These are phyloP conservation scores for Diaporthe destruens DNA, from an alignment of 2,329 filamentous ascomycete genomes.

Conservation along the genomic window DNA sequence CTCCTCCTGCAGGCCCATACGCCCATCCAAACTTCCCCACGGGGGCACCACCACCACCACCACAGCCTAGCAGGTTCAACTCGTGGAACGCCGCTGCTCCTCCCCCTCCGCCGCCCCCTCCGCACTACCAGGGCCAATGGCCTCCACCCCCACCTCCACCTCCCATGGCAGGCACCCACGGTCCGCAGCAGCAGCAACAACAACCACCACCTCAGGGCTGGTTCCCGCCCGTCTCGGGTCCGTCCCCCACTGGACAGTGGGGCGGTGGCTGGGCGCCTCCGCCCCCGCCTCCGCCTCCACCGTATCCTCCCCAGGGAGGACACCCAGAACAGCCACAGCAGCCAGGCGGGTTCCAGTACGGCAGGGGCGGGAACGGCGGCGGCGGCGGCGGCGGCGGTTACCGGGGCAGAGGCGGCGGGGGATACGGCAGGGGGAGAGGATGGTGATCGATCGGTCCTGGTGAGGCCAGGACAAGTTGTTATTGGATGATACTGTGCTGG, in stretches of 20 bases:
- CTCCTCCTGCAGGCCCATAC: constrained; percentile 44
- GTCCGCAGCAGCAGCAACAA: constrained; percentile 15
- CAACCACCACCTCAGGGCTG: constrained; percentile 45
- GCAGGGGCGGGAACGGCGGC: constrained; percentile 48
- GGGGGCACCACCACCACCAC: constrained; percentile 39
- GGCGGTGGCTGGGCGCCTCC: constrained; percentile 43
- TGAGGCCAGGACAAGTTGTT: neutral
- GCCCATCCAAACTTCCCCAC: constrained; percentile 45
- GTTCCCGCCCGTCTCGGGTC: constrained; percentile 42
- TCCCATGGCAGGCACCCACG: constrained; percentile 33
- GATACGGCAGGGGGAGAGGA: constrained; percentile 44
- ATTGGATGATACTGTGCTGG: neutral
- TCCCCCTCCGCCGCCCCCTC: constrained; percentile 52
- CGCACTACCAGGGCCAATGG: constrained; percentile 58
- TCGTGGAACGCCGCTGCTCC: constrained; percentile 42
- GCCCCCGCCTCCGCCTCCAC: constrained; percentile 27
- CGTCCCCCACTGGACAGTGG: constrained; percentile 38
- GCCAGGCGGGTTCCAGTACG: constrained; percentile 46
- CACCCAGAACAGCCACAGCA: constrained; percentile 38
- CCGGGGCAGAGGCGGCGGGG: constrained; percentile 46
- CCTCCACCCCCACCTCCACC: constrained; percentile 55
- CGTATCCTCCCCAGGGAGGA: constrained; percentile 38
- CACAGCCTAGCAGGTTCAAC: constrained; percentile 43
- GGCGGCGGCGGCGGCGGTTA: constrained; percentile 48
- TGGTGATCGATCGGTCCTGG: constrained; percentile 23